Percentiles rank a stretch among this genome's conserved stretches.
phyloP scores from a whole-genome alignment of 2,329 filamentous ascomycete species.

The Pyrenochaeta sp. region DNA sequence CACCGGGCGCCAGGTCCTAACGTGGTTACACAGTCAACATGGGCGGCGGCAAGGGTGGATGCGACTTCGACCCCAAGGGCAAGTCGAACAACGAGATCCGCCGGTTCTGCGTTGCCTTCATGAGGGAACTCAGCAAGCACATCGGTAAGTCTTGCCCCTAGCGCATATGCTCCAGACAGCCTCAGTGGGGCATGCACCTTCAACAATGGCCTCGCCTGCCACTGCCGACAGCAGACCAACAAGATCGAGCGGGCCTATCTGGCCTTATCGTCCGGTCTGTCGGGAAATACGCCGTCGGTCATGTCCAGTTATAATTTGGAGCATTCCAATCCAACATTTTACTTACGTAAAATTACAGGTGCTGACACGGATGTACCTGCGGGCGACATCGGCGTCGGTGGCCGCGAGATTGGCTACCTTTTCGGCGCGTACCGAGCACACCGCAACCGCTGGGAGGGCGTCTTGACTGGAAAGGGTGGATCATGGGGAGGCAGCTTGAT shows the following conservation, averaged over 20 bases:
- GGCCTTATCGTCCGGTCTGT: slow-evolving; percentile 22
- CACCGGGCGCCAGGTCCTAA: slow-evolving; percentile 12
- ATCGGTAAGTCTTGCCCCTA: slow-evolving; percentile 60
- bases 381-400: slow-evolving; percentile 93
- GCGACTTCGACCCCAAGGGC: slow-evolving; percentile 99
- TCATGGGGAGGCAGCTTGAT: slow-evolving; percentile 94
- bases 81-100: slow-evolving; percentile 98
- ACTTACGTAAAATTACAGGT: slow-evolving; percentile 53
- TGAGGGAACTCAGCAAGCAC: slow-evolving; percentile 94
- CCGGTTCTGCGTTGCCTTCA: slow-evolving; percentile 95
- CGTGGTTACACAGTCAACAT: slow-evolving; percentile 73
- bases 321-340: slow-evolving; percentile 47
- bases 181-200: slow-evolving; percentile 20
- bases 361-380: slow-evolving; percentile 96
- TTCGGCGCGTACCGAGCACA: slow-evolving; percentile 93
- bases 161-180: slow-evolving; percentile 11
- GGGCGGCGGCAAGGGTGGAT: slow-evolving; percentile 96
- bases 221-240: slow-evolving; percentile 22
- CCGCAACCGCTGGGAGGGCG: slow-evolving; percentile 92
- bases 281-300: slow-evolving; percentile 11
- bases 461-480: slow-evolving; percentile 94
- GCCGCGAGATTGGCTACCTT: slow-evolving; percentile 91
- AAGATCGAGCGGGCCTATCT: slow-evolving; percentile 18
- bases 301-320: slow-evolving; percentile 4
- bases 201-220: slow-evolving; percentile 22